Evolutionary conservation across 2,329 filamentous ascomycete genomes (phyloP).

Genomic region (Sarocladium strictum): DNA sequence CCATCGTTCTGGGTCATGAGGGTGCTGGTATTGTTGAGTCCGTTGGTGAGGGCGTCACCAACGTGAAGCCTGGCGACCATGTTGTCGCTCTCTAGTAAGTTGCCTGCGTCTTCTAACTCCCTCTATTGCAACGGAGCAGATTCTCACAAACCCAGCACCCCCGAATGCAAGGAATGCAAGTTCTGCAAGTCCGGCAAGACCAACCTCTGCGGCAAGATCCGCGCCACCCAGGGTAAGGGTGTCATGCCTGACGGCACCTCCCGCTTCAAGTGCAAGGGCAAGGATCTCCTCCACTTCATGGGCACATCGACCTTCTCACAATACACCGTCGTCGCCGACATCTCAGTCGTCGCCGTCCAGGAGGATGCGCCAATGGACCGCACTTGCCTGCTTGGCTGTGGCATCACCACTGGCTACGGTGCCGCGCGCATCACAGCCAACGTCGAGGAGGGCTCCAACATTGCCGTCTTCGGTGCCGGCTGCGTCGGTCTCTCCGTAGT

Average conservation of each 20-base stretch:
- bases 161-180: slow-evolving; percentile 96
- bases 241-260: slow-evolving; percentile 97
- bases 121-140: background rate
- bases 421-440: slow-evolving; percentile 90
- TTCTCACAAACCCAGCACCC: slow-evolving; percentile 56
- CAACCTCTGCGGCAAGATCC: slow-evolving; percentile 98
- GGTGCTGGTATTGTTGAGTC: slow-evolving; percentile 65
- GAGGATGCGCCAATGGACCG: slow-evolving; percentile 89
- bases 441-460: slow-evolving; percentile 81
- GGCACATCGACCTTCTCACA: slow-evolving; percentile 98
- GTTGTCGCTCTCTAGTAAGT: slow-evolving; percentile 81
- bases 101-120: no score
- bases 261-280: slow-evolving; percentile 90
- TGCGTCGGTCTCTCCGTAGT: slow-evolving; percentile 95
- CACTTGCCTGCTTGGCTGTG: slow-evolving; percentile 92
- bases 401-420: slow-evolving; percentile 97
- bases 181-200: slow-evolving; percentile 99
- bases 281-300: slow-evolving; percentile 98
- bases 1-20: slow-evolving; percentile 59
- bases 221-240: slow-evolving; percentile 90
- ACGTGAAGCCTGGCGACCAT: slow-evolving; percentile 88
- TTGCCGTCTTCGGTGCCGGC: slow-evolving; percentile 91
- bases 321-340: slow-evolving; percentile 97
- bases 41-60: slow-evolving; percentile 89
- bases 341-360: slow-evolving; percentile 92